These are phyloP conservation scores for Penicillium diatomitis DNA, from an alignment of 495 filamentous ascomycete genomes.

Conservation along the genomic window DNA sequence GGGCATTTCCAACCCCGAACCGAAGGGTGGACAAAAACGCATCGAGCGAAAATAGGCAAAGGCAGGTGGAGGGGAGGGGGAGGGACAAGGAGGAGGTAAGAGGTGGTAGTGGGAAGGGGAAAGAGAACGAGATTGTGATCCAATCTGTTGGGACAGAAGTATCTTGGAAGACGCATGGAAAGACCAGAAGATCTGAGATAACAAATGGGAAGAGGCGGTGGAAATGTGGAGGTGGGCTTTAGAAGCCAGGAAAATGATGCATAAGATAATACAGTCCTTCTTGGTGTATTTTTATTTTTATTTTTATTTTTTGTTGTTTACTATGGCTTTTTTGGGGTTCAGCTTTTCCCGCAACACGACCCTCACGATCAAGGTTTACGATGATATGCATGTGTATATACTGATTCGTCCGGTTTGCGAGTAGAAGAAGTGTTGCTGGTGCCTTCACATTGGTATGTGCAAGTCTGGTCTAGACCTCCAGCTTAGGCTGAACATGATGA, in stretches of 20 bases:
- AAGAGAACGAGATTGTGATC: conserved; percentile 1
- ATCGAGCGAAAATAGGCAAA: background rate
- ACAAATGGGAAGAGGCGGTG: background rate
- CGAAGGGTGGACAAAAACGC: background rate
- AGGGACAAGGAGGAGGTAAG: background rate
- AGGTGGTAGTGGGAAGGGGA: background rate
- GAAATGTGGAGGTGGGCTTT: background rate
- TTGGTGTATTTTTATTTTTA: background rate
- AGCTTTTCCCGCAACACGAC: too few species aligned
- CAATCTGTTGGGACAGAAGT: conserved; percentile 10
- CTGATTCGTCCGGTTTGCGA: too few species aligned
- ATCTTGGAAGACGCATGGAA: conserved; percentile 5
- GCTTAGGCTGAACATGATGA: too few species aligned
- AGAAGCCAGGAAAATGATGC: background rate
- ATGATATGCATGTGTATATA: too few species aligned
- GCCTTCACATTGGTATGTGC: too few species aligned
- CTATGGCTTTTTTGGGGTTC: too few species aligned
- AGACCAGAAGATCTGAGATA: background rate
- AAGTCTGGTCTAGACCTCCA: too few species aligned
- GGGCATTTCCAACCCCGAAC: background rate
- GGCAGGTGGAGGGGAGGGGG: background rate
- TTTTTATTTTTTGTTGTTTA: too few species aligned
- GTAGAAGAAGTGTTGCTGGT: too few species aligned
- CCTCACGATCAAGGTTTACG: too few species aligned
- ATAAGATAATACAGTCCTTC: background rate